Percentiles rank a stretch among this genome's conserved stretches.
Conservation (phyloP, 2,329 filamentous ascomycete species). For the Ophiostoma triangulosporum region DNA sequence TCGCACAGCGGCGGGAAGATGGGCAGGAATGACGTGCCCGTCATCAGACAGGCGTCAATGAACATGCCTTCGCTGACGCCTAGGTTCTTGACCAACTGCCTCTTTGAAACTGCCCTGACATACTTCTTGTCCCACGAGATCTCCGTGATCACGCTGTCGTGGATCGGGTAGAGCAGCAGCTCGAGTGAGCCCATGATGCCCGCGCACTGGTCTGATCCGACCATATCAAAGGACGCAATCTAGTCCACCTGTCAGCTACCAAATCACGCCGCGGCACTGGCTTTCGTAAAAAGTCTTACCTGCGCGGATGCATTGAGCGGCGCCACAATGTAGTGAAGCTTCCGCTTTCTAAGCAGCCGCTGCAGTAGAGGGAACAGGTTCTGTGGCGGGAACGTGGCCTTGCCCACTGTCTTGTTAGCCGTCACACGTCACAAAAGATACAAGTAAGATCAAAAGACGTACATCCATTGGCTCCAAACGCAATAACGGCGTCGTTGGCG, state of each 20-base stretch:
- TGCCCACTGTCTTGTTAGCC: slow-evolving; percentile 17
- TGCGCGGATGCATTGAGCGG: slow-evolving; percentile 82
- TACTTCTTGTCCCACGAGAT: slow-evolving; percentile 57
- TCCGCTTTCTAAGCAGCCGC: slow-evolving; percentile 52
- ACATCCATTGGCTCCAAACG: slow-evolving; percentile 60
- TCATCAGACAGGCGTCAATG: slow-evolving; percentile 69
- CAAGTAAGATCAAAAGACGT: neutral
- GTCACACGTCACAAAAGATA: slow-evolving; percentile 9
- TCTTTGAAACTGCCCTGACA: slow-evolving; percentile 51
- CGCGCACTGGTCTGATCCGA: slow-evolving; percentile 53
- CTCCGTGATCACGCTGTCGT: slow-evolving; percentile 53
- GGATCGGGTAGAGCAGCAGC: slow-evolving; percentile 71
- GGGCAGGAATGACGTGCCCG: slow-evolving; percentile 67
- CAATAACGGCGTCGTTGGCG: slow-evolving; percentile 65
- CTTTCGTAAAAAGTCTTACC: slow-evolving; percentile 36
- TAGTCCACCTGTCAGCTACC: slow-evolving; percentile 22
- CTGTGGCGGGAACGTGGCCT: slow-evolving; percentile 58
- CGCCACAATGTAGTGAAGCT: slow-evolving; percentile 65
- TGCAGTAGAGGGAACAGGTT: slow-evolving; percentile 68
- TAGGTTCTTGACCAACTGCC: slow-evolving; percentile 55
- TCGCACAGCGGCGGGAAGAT: slow-evolving; percentile 67
- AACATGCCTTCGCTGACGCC: slow-evolving; percentile 58
- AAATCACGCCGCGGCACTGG: too few relatives aligned
- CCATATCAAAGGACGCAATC: slow-evolving; percentile 66
- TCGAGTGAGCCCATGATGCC: slow-evolving; percentile 77